phyloP scores from a whole-genome alignment of 768 basidiomycete species.

The Agaricus sinodeliciosus region DNA sequence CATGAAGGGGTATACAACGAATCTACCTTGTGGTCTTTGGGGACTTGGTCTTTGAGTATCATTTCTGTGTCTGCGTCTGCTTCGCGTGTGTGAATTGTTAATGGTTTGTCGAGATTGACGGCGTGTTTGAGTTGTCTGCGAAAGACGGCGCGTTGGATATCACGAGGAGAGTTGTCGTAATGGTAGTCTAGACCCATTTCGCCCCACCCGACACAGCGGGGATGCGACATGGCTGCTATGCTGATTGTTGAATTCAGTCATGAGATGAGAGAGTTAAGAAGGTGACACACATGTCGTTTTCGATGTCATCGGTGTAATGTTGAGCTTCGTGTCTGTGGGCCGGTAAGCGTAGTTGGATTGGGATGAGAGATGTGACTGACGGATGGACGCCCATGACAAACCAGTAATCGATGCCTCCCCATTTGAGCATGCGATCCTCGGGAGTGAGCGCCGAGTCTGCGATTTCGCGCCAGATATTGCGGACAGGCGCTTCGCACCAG shows the following conservation, averaged over 20 bases:
- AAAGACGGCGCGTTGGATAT: constrained; percentile 61
- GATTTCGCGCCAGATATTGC: constrained; percentile 55
- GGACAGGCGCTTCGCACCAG: constrained; percentile 81
- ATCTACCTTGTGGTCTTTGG: constrained; percentile 60
- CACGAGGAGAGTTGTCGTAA: constrained; percentile 71
- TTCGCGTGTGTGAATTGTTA: constrained; percentile 84
- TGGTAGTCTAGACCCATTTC: constrained; percentile 88
- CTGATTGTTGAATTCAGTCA: constrained; percentile 33
- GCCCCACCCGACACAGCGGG: constrained; percentile 82
- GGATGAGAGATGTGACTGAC: constrained; percentile 32
- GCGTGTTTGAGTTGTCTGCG: constrained; percentile 63
- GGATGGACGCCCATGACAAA: constrained; percentile 83
- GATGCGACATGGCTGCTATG: constrained; percentile 69
- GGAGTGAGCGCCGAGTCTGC: constrained; percentile 61
- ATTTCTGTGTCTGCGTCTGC: constrained; percentile 78
- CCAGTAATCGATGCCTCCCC: constrained; percentile 73
- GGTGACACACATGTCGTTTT: constrained; percentile 53
- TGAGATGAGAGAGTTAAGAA: background rate
- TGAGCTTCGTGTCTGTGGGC: constrained; percentile 65
- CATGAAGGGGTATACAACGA: background rate
- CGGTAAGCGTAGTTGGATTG: too few relatives aligned
- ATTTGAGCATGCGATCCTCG: constrained; percentile 40
- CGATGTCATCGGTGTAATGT: constrained; percentile 59
- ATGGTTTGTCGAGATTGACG: constrained; percentile 61
- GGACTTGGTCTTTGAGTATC: constrained; percentile 73